phyloP scores from a whole-genome alignment of 1,284 basidiomycete species.

The Amylostereum areolatum region DNA sequence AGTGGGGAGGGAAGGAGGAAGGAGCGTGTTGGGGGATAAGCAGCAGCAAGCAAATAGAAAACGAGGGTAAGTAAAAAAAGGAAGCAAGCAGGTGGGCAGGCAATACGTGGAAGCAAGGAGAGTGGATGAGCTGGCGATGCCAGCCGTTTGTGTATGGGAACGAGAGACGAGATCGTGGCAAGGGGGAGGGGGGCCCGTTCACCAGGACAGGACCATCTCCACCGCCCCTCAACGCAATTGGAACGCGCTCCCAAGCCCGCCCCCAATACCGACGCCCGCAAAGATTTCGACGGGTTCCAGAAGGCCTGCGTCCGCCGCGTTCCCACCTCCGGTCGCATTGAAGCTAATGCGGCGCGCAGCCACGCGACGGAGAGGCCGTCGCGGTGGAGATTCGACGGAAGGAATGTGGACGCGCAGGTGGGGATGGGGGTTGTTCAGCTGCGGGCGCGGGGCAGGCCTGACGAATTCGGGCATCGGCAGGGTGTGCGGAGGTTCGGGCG shows the following conservation, averaged over 20 bases:
- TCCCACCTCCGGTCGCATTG: constrained; percentile 4
- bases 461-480: background rate
- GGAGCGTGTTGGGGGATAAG: no score
- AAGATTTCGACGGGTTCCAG: constrained; percentile 29
- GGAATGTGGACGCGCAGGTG: constrained; percentile 10
- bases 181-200: background rate
- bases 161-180: background rate
- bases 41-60: no score
- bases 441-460: background rate
- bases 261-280: constrained; percentile 23
- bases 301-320: constrained; percentile 44
- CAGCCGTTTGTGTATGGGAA: background rate
- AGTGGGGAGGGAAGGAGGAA: no score
- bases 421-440: constrained; percentile 2
- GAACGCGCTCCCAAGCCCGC: constrained; percentile 52
- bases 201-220: background rate
- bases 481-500: background rate
- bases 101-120: background rate
- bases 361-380: constrained; percentile 16
- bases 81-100: background rate
- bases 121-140: background rate
- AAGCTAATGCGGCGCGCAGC: constrained; percentile 17
- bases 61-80: background rate
- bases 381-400: constrained; percentile 7
- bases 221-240: constrained; percentile 37